Base-by-base conservation (phyloP, 2,329 filamentous ascomycete genomes). In the Hypoxylon sp. region DNA sequence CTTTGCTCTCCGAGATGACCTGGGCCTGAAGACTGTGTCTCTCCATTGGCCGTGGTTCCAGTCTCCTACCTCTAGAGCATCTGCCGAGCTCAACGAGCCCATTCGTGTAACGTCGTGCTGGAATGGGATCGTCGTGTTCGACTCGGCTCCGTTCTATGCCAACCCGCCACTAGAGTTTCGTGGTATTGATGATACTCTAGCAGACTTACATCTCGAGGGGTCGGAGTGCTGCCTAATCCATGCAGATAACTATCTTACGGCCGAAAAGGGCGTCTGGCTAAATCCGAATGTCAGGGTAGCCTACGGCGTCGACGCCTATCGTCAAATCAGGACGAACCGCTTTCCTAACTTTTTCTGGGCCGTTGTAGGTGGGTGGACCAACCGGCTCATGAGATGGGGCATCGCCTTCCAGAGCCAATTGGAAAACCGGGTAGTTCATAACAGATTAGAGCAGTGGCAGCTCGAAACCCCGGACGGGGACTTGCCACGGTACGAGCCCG, bases 71-170 rank as follows among this genome's bases (percentile, higher is more conserved):
- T 73, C 78, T 8, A 70, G 75, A 20, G 69, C 78, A 21, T 80
- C 83, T 0, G 75, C 86, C 18, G 78, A 79, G 59, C 71, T 69
- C 17, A 78, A 80, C 62, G 69, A 74, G 9, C 83, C 86, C 0
- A 78, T 88, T 1, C 82, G 81, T 1, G 86, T 90, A 0, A 72
- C 74, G n/a, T 87, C 83, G 37, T 90, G 87, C 71, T 90, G 87
- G 87, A 89, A 89, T 64, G 87, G 86, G 40, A 83, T 88, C 69
- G 79, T 79, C 64, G 75, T 67, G 42, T 77, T 75, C 55, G 74
- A 75, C 46, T 75, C 81, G 0, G 69, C 69, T 3, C 79, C 81
- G 1, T 84, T 83, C 67, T 81, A 83, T 55, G 65, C 61, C 20
- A 63, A 69, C 2, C 68, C 73, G 0, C 77, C 76, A 3, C 76